Percentiles rank a stretch among this genome's conserved stretches.
Evolutionary conservation across 208 protist genomes (phyloP).

Genomic region (Tetramitus jugosus): DNA sequence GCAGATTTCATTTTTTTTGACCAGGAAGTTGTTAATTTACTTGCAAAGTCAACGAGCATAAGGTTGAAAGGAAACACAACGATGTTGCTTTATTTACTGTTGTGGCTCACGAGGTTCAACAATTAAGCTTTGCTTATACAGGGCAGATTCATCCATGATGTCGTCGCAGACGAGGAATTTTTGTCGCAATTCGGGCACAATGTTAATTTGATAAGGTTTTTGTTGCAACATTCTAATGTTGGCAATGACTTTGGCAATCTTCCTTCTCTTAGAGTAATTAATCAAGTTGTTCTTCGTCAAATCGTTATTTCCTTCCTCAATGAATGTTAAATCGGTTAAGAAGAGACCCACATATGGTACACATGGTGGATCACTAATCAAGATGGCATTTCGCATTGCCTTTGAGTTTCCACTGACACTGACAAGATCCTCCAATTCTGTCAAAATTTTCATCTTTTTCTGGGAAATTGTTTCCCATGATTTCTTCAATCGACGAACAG

Average conservation of each 20-base stretch:
- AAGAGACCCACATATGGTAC: slow-evolving; percentile 38
- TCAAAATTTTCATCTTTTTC: background rate
- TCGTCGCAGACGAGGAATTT: background rate
- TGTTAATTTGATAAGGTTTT: background rate
- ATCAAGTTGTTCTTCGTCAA: slow-evolving; percentile 12
- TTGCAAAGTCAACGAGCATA: too few species aligned
- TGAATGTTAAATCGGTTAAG: slow-evolving; percentile 28
- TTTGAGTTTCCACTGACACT: background rate
- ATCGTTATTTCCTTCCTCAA: slow-evolving; percentile 24
- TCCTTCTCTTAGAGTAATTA: slow-evolving; percentile 23
- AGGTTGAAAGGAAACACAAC: too few species aligned
- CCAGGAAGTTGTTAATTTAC: too few species aligned
- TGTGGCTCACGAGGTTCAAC: background rate
- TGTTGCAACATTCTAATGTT: slow-evolving; percentile 21
- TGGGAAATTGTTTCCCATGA: background rate
- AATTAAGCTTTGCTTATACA: background rate
- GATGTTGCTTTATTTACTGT: background rate
- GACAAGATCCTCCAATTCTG: background rate
- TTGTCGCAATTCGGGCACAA: background rate
- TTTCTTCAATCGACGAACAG: slow-evolving; percentile 12
- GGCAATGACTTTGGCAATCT: slow-evolving; percentile 15
- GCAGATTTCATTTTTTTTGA: too few species aligned
- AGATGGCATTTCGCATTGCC: background rate
- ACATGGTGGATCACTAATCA: slow-evolving; percentile 23
- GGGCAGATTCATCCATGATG: background rate